Evolutionary conservation across 371 early-diverging fungal genomes (phyloP).

Genomic region (Mortierella sp.): DNA sequence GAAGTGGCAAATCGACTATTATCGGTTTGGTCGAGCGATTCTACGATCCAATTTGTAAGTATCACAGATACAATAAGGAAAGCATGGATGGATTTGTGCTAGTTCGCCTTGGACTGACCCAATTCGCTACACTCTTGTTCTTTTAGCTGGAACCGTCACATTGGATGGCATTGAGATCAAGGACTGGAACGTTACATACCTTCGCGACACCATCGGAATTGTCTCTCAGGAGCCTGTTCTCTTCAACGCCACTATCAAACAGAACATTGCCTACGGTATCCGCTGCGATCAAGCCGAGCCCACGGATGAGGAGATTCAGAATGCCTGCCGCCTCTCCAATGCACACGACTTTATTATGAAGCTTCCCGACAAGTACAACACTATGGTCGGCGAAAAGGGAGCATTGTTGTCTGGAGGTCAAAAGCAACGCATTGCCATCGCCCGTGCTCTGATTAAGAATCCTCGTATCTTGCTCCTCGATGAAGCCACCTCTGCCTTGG

Average conservation of each 20-base stretch:
- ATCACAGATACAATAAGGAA: no score
- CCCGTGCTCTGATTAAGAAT: constrained; percentile 68
- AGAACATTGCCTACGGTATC: no score
- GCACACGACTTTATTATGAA: constrained; percentile 77
- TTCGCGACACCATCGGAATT: no score
- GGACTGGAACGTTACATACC: no score
- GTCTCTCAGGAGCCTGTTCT: no score
- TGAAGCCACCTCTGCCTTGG: background rate
- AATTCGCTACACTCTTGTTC: no score
- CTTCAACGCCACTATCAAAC: background rate
- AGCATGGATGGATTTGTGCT: no score
- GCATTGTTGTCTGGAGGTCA: constrained; percentile 83
- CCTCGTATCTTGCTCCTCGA: background rate
- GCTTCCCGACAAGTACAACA: constrained; percentile 79
- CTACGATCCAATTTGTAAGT: constrained; percentile 77
- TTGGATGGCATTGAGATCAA: no score
- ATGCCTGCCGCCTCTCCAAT: constrained; percentile 67
- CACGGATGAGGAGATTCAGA: constrained; percentile 52
- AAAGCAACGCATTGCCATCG: constrained; percentile 85
- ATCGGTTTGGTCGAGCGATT: constrained; percentile 88
- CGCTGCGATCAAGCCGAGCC: constrained; percentile 1
- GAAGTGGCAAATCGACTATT: constrained; percentile 90
- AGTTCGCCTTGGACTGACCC: no score
- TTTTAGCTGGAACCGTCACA: no score
- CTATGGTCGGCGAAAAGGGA: constrained; percentile 77